Evolutionary conservation across 2,329 filamentous ascomycete species (phyloP).

Genomic region (Volutella citrinella): DNA sequence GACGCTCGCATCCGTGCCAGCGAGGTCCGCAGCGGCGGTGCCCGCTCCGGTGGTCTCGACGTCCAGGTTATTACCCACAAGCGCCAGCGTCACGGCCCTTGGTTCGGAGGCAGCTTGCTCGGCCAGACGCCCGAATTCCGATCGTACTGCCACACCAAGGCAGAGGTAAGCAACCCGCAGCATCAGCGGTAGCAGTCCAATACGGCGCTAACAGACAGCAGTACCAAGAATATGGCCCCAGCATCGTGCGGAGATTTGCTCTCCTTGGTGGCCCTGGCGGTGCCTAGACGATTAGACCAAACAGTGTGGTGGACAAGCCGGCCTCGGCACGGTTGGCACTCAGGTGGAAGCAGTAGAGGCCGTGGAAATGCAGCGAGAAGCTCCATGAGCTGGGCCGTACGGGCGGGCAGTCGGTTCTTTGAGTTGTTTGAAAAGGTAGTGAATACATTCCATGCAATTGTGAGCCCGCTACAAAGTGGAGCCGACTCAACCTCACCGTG

Average conservation of each 20-base stretch:
- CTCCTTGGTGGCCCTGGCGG: conserved; percentile 88
- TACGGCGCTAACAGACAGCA: conserved; percentile 36
- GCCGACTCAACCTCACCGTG: too few relatives aligned
- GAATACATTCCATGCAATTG: too few relatives aligned
- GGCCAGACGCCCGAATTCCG: conserved; percentile 98
- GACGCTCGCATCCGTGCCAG: conserved; percentile 90
- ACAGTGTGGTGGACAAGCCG: too few relatives aligned
- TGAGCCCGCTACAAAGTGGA: too few relatives aligned
- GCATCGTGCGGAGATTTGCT: conserved; percentile 92
- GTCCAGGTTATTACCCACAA: conserved; percentile 98
- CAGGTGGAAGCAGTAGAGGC: too few relatives aligned
- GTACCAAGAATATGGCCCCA: conserved; percentile 94
- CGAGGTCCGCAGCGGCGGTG: conserved; percentile 86
- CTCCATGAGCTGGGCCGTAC: too few relatives aligned
- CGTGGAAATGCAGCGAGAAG: too few relatives aligned
- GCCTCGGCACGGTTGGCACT: too few relatives aligned
- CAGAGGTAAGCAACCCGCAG: conserved; percentile 48
- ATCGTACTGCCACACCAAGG: conserved; percentile 97
- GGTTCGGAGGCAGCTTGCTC: conserved; percentile 95
- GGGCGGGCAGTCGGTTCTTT: too few relatives aligned
- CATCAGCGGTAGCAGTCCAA: not conserved
- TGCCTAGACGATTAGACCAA: conserved; percentile 46
- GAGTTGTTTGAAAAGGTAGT: too few relatives aligned
- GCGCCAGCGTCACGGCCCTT: conserved; percentile 93
- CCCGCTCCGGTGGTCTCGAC: conserved; percentile 89